These are phyloP conservation scores for Amphibolis antarctica DNA, from an alignment of 106 monocot species.

Conservation along the genomic window DNA sequence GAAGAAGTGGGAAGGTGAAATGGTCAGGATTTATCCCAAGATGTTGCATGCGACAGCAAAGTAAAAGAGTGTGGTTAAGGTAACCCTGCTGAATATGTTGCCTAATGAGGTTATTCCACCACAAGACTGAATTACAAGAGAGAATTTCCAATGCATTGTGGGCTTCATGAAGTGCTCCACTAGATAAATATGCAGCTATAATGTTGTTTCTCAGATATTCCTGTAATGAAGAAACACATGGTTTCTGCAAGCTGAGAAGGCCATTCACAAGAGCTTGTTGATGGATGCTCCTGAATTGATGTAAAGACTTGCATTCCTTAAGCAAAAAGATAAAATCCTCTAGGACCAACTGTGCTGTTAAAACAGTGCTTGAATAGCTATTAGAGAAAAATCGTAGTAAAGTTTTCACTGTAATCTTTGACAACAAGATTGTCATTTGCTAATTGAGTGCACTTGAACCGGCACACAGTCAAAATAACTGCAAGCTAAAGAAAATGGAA, in stretches of 20 bases:
- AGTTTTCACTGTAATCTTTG: not conserved
- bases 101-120: conserved; percentile 62
- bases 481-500: not conserved
- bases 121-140: conserved; percentile 28
- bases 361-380: not conserved
- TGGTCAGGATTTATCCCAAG: conserved; percentile 41
- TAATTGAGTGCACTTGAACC: not conserved
- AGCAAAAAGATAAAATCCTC: conserved; percentile 1
- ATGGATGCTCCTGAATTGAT: conserved; percentile 25
- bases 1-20: conserved; percentile 65
- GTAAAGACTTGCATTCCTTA: conserved; percentile 40
- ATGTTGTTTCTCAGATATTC: conserved; percentile 19
- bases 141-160: conserved; percentile 32
- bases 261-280: conserved; percentile 39
- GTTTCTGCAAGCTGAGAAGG: conserved; percentile 10
- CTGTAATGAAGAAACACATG: not conserved
- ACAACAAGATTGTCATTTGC: not conserved
- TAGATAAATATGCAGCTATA: conserved; percentile 32
- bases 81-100: conserved; percentile 30
- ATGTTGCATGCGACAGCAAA: conserved; percentile 30
- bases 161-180: conserved; percentile 29
- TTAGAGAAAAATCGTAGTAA: not conserved
- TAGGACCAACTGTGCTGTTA: not conserved
- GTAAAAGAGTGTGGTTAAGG: conserved; percentile 28
- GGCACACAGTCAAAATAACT: not conserved